Conservation (phyloP, 2,329 filamentous ascomycete genomes). For the Sarocladium oryzae region DNA sequence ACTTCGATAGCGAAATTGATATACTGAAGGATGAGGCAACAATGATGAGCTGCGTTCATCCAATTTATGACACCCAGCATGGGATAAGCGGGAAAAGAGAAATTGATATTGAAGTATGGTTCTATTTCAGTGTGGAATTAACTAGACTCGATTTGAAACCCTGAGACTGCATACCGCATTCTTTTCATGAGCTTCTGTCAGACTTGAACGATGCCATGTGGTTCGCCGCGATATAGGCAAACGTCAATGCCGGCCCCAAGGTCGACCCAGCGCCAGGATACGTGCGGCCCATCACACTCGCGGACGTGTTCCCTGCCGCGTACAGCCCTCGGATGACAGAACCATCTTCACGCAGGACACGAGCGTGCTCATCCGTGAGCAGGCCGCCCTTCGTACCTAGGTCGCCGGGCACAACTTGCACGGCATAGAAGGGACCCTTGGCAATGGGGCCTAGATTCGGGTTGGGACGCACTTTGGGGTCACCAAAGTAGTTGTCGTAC, state of each 20-base stretch:
- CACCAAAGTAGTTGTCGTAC: conserved; percentile 27
- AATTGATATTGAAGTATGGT: no score
- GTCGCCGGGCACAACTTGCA: conserved; percentile 28
- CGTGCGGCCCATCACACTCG: conserved; percentile 25
- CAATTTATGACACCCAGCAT: no score
- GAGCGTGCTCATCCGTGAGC: conserved; percentile 24
- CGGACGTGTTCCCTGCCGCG: conserved; percentile 26
- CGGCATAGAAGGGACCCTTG: conserved; percentile 17
- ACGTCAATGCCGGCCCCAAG: conserved; percentile 28
- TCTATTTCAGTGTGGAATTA: no score
- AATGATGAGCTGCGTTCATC: no score
- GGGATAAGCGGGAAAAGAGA: no score
- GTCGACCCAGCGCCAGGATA: conserved; percentile 29
- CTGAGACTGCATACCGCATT: no score
- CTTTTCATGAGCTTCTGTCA: no score
- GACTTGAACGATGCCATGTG: no score
- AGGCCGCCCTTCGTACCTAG: conserved; percentile 31
- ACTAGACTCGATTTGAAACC: no score
- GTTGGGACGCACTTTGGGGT: conserved; percentile 22
- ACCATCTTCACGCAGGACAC: conserved; percentile 18
- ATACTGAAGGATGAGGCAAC: no score
- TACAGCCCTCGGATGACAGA: conserved; percentile 24
- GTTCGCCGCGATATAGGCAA: conserved; percentile 25
- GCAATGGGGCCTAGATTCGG: conserved; percentile 20
- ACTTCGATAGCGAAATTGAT: no score